Evolutionary conservation across 257 asterid genomes (phyloP).

Genomic region (Jacaranda mimosifolia): DNA sequence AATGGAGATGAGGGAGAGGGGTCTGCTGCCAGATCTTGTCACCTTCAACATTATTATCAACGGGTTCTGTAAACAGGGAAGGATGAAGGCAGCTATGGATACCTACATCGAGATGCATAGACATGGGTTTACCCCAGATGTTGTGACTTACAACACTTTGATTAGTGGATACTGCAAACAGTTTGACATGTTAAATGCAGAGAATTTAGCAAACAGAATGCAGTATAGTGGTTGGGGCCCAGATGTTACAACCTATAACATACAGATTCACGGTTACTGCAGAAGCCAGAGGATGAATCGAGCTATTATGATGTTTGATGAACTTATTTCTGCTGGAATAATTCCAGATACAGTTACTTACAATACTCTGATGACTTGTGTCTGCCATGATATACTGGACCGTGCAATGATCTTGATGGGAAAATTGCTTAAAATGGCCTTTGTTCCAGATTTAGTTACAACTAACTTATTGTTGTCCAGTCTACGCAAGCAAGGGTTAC

Average conservation of each 20-base stretch:
- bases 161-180: conserved; percentile 83
- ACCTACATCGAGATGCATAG: conserved; percentile 66
- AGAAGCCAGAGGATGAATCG: conserved; percentile 69
- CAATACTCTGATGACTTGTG: conserved; percentile 78
- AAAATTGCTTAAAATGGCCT: conserved; percentile 86
- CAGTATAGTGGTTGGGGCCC: conserved; percentile 76
- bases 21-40: conserved; percentile 73
- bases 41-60: conserved; percentile 84
- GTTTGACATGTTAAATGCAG: conserved; percentile 77
- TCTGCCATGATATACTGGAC: conserved; percentile 81
- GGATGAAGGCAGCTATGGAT: conserved; percentile 78
- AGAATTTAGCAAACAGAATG: conserved; percentile 63
- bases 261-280: conserved; percentile 75
- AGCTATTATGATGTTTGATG: conserved; percentile 77
- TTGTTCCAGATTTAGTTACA: conserved; percentile 83
- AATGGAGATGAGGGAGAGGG: conserved; percentile 77
- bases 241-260: conserved; percentile 83
- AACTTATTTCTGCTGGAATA: conserved; percentile 76
- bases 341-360: conserved; percentile 89
- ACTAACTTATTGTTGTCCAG: conserved; percentile 76
- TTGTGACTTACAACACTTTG: conserved; percentile 87
- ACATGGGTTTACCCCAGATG: conserved; percentile 72
- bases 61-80: conserved; percentile 85
- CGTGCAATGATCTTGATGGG: conserved; percentile 89
- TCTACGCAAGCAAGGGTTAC: conserved; percentile 85